These are phyloP conservation scores for Leccinum fibrillosum DNA, from an alignment of 768 basidiomycete species.

Conservation along the genomic window DNA sequence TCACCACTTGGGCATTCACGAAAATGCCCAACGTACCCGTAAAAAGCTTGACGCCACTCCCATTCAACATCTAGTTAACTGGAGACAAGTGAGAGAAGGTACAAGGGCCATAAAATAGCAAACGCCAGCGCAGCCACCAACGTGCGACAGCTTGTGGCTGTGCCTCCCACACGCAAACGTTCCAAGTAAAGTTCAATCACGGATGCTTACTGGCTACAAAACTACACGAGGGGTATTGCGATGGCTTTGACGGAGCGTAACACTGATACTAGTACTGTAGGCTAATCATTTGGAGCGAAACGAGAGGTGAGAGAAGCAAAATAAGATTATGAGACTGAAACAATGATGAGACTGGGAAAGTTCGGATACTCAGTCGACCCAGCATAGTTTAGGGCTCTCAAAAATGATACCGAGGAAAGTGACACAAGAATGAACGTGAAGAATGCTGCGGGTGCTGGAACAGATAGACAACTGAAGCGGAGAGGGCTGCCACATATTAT, in stretches of 20 bases:
- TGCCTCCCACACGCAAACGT: neutral
- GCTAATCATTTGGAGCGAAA: slow-evolving; percentile 16
- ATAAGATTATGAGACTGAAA: slow-evolving; percentile 31
- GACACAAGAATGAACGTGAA: slow-evolving; percentile 16
- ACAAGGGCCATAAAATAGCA: slow-evolving; percentile 12
- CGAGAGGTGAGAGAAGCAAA: slow-evolving; percentile 19
- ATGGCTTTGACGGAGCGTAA: slow-evolving; percentile 23
- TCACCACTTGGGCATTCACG: slow-evolving; percentile 1
- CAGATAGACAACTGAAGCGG: neutral
- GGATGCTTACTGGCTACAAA: slow-evolving; percentile 27
- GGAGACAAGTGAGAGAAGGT: slow-evolving; percentile 9
- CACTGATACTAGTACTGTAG: slow-evolving; percentile 34
- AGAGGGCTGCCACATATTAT: slow-evolving; percentile 6
- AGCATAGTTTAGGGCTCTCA: slow-evolving; percentile 19
- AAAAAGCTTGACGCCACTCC: slow-evolving; percentile 57
- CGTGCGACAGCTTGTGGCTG: slow-evolving; percentile 16
- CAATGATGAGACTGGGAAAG: slow-evolving; percentile 21
- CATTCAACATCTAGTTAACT: slow-evolving; percentile 45
- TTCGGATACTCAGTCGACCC: slow-evolving; percentile 24
- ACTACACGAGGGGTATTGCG: slow-evolving; percentile 37
- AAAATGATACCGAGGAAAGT: slow-evolving; percentile 11
- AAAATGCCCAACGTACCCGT: slow-evolving; percentile 40
- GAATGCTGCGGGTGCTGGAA: neutral
- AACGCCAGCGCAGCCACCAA: slow-evolving; percentile 12
- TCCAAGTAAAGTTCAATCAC: neutral